A percentile compares a stretch with the other conserved stretches of the same genome.
These are phyloP conservation scores for Phyllostachys edulis DNA, from an alignment of 176 grass and related monocot genomes.

Conservation along the genomic window DNA sequence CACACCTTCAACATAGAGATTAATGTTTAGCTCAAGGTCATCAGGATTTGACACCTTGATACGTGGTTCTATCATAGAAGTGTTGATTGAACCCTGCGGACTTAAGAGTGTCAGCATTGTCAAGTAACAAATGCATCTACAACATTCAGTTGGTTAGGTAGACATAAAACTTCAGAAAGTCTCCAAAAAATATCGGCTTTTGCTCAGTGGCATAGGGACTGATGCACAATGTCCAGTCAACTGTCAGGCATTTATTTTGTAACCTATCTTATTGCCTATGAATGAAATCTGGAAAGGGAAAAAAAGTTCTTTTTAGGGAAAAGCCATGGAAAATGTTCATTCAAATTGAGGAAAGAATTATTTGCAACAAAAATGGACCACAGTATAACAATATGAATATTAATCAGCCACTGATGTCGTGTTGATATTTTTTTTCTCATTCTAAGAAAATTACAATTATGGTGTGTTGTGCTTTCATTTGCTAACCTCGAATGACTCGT, in stretches of 20 bases:
- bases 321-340: too few species aligned
- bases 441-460: background rate
- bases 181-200: too few species aligned
- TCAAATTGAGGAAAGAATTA: background rate
- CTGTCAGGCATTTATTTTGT: background rate
- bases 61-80: conserved; percentile 81
- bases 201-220: too few species aligned
- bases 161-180: too few species aligned
- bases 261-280: too few species aligned
- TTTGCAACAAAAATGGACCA: background rate
- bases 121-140: background rate
- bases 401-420: background rate
- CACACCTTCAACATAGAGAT: too few species aligned
- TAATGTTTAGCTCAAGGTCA: too few species aligned
- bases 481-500: background rate
- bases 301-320: background rate
- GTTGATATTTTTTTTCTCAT: background rate
- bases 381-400: background rate
- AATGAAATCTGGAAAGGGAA: background rate
- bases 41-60: conserved; percentile 83
- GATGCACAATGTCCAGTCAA: too few species aligned
- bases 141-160: too few species aligned
- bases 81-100: conserved; percentile 23
- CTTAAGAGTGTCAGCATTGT: too few species aligned
- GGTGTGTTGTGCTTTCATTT: background rate